Evolutionary conservation across 1,284 basidiomycete genomes (phyloP), one percentile per base, ranked within the genome.

Genomic region (Melanopsichium pennsylvanicum): DNA sequence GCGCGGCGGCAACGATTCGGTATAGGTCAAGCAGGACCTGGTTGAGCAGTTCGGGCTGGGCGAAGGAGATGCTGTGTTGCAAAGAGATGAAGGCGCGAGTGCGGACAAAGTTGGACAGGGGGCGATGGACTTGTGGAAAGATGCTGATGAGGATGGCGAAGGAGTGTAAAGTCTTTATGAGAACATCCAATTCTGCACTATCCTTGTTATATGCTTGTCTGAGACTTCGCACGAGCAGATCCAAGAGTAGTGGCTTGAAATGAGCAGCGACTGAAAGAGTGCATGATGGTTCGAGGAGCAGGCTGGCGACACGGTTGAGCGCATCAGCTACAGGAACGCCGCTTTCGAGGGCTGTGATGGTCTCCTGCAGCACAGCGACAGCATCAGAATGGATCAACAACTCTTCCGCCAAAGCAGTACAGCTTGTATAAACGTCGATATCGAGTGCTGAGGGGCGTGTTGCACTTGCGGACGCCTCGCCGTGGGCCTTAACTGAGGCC

Each of bases 161-260:
- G 4, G 47, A 15, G 27, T 66, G 54, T 13, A 64, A 46, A 12
- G 47, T 37, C 21, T 69, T 59, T 21, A 42, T 34, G 39, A 10
- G 32, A 12, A 36, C 63, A n/a, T 33, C 23, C 3, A 16, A n/a
- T 8, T 63, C 47, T 6, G 46, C 16, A 25, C 15, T 29, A 33
- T 18, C 41, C 27, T 18, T 40, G 35, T 50, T 52, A 41, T 32
- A 27, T 6, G 13, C 48, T 59, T 26, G 46, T 9, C 70, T 50
- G 23, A 81, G 39, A 42, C 68, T 63, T 4, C 76, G 47, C 1
- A 72, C 70, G 16, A 70, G 57, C 6, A 83, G 61, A n/a, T 81
- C 77, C 19, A 70, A 22, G 15, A 79, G 70, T 12, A 81, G 15
- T 3, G 81, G 78, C 23, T 75, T 66, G 60, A 78, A 81, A 1